Evolutionary conservation across 257 asterid genomes (phyloP), one percentile per base, ranked within the genome.

Genomic region (Verbascum thapsus): DNA sequence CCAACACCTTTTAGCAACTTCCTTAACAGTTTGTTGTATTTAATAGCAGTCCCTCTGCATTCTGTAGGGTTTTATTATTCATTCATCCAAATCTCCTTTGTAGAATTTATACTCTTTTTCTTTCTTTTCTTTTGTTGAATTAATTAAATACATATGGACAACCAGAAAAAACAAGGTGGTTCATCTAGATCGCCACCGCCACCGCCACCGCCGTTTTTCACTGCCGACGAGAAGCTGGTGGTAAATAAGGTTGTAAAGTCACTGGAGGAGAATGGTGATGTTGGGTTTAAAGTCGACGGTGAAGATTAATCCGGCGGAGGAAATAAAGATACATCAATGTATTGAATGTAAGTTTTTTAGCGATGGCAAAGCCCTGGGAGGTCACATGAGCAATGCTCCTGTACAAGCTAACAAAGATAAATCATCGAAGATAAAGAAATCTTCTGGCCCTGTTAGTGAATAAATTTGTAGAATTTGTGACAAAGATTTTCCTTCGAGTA

Each of bases 331-430:
- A 2, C 85, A 80, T 26, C n/a, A 40, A 15, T 85, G 96, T 62
- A 23, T n/a, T 12, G 76, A 52, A 30, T 87, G 97, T 59, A 72
- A 62, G 70, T 54, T 61, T 4, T 90, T 87, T 17, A 61, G 71
- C 85, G 81, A 85, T 6, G 95, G 95, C 0, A 90, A 83, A 49
- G 97, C 96, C 3, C 10, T 85, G 15, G 96, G 97, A 6, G 97
- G 97, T 30, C 97, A 87, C 11, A 68, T 83, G 77, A 87, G 97
- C 73, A 83, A 83, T 53, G 92, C 87, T 15, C 96, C 87, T 52
- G 90, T 80, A 7, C 96, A 85, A 51, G 87, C 95, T 8, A 72
- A 69, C 54, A 80, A 72, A 34, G 85, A 72, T 5, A 58, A 72
- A 23, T 61, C 75, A 0, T 13, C 7, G n/a, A n/a, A n/a, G n/a